Percentiles rank a stretch among this genome's conserved stretches.
Evolutionary conservation across 2,329 filamentous ascomycete genomes (phyloP).

Genomic region (Phaeosphaeriaceae sp.): DNA sequence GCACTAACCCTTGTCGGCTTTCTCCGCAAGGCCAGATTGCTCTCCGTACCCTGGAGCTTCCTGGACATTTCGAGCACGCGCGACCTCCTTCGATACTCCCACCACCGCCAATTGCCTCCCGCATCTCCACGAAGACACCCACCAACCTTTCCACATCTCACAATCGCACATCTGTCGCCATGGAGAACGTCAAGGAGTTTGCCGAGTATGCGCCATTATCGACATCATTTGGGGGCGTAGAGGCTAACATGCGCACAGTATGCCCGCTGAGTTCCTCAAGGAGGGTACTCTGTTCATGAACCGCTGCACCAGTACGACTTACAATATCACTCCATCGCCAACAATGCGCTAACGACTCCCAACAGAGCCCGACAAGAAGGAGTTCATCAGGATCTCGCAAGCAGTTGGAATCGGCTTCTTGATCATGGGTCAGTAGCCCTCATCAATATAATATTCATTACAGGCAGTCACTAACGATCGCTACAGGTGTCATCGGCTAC

Average conservation of each 20-base stretch:
- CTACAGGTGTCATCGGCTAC: conserved; percentile 56
- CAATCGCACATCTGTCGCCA: conserved; percentile 53
- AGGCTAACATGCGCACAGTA: conserved; percentile 37
- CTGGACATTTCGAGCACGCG: conserved; percentile 21
- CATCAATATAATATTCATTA: neutral
- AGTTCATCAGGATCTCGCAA: conserved; percentile 56
- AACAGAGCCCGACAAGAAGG: conserved; percentile 52
- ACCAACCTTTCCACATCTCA: conserved; percentile 2
- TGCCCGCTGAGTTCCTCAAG: conserved; percentile 52
- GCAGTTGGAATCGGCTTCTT: conserved; percentile 61
- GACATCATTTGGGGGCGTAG: neutral
- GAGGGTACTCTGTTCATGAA: conserved; percentile 59
- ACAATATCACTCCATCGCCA: neutral
- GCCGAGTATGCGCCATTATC: conserved; percentile 58
- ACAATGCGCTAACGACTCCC: conserved; percentile 34
- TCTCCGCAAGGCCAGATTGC: conserved; percentile 40
- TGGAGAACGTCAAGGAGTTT: conserved; percentile 73
- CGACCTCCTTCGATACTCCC: conserved; percentile 19
- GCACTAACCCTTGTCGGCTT: conserved; percentile 21
- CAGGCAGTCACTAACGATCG: neutral
- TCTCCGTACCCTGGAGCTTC: conserved; percentile 28
- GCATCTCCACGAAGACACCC: conserved; percentile 3
- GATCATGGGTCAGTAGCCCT: conserved; percentile 52
- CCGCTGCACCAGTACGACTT: conserved; percentile 53
- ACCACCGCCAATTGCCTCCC: conserved; percentile 12